A percentile compares a stretch with the other conserved stretches of the same genome.
These are phyloP conservation scores for Zelonia costaricensis DNA, from an alignment of 208 protist species.

Conservation along the genomic window DNA sequence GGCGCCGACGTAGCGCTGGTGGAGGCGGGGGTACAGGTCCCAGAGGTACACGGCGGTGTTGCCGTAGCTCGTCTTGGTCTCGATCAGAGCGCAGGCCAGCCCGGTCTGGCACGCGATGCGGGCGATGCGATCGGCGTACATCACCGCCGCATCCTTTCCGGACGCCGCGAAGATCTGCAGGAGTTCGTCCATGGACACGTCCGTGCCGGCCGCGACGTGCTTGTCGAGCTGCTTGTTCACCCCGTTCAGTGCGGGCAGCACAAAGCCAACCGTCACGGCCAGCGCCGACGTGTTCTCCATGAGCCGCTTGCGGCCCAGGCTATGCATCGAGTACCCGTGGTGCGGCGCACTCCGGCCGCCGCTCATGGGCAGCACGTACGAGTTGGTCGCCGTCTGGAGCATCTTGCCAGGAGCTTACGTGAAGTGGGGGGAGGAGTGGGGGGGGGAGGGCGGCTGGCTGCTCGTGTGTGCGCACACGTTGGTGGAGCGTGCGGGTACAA, in stretches of 20 bases:
- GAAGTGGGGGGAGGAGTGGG: not conserved
- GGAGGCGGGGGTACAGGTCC: constrained; percentile 73
- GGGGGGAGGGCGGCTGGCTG: not conserved
- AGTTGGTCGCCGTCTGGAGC: constrained; percentile 22
- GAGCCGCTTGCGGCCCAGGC: constrained; percentile 53
- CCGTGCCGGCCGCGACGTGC: constrained; percentile 55
- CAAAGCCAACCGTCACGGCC: constrained; percentile 48
- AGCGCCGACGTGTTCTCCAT: constrained; percentile 62
- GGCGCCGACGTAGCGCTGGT: constrained; percentile 63
- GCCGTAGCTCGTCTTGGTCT: constrained; percentile 32
- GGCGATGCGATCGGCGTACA: constrained; percentile 58
- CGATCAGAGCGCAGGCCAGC: constrained; percentile 48
- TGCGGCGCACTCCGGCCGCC: constrained; percentile 20
- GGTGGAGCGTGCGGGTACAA: too few relatives aligned
- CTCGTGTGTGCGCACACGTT: not conserved
- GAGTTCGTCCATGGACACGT: constrained; percentile 58
- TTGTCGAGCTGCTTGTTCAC: constrained; percentile 60
- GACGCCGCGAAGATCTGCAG: constrained; percentile 40
- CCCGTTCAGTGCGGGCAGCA: constrained; percentile 56
- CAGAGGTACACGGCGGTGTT: constrained; percentile 72
- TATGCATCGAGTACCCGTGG: constrained; percentile 56
- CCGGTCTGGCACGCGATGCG: constrained; percentile 61
- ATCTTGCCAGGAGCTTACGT: not conserved
- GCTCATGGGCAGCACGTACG: constrained; percentile 16
- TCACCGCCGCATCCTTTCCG: constrained; percentile 22